Percentiles rank a stretch among this genome's conserved stretches.
phyloP scores from a whole-genome alignment of 2,329 filamentous ascomycete species.

The Sclerotinia minor region DNA sequence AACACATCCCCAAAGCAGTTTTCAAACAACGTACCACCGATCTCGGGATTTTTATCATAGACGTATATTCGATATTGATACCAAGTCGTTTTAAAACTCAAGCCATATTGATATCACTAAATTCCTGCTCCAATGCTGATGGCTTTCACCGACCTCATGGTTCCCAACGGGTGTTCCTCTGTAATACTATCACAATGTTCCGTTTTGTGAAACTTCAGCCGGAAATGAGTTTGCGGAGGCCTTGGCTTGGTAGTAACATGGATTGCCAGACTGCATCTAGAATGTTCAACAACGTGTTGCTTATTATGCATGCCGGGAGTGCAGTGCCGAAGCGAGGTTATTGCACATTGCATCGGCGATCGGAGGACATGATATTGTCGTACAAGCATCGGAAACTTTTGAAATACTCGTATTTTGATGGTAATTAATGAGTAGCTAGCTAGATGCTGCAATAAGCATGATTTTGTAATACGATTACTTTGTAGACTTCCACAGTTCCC shows the following conservation, averaged over 20 bases:
- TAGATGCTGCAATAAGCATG: conserved; percentile 1
- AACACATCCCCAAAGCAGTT: conserved; percentile 56
- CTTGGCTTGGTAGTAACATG: neutral
- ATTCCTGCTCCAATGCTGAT: conserved; percentile 52
- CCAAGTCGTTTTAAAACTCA: conserved; percentile 49
- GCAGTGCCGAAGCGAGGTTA: neutral
- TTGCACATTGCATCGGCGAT: neutral
- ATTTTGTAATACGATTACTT: neutral
- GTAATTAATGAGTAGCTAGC: neutral
- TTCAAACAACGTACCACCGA: conserved; percentile 61
- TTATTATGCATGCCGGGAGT: neutral
- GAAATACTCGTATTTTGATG: neutral
- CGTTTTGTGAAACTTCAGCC: neutral
- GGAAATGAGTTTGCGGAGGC: neutral
- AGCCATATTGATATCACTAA: conserved; percentile 48
- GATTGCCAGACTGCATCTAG: neutral
- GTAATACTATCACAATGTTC: neutral
- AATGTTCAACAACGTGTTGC: neutral
- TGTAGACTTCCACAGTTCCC: neutral
- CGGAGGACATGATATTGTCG: neutral
- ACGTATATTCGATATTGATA: conserved; percentile 47
- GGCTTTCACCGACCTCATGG: conserved; percentile 24
- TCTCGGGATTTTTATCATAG: conserved; percentile 57
- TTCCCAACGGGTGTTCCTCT: conserved; percentile 29
- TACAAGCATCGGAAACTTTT: neutral